Conservation (phyloP, 352 stramenopile species). For the Albugo candida region DNA sequence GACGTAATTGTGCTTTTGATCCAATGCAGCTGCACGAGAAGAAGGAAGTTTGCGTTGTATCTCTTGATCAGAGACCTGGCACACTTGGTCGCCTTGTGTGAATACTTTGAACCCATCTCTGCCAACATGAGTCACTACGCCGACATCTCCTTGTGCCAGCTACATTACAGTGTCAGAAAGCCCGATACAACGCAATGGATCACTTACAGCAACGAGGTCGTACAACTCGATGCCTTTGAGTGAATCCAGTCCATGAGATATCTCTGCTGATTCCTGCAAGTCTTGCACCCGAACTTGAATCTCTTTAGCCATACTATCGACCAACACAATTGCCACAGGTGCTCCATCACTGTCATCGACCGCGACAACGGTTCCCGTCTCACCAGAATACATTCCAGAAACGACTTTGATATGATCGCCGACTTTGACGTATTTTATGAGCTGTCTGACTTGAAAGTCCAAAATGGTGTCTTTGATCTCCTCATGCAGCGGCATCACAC, state of each 20-base stretch:
- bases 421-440: constrained; percentile 85
- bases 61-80: constrained; percentile 74
- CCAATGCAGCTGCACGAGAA: constrained; percentile 54
- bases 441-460: constrained; percentile 75
- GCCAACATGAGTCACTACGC: constrained; percentile 81
- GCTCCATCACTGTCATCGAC: constrained; percentile 70
- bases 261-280: constrained; percentile 76
- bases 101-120: constrained; percentile 75
- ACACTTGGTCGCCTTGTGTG: constrained; percentile 67
- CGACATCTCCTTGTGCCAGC: constrained; percentile 72
- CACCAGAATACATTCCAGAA: constrained; percentile 72
- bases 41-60: constrained; percentile 79
- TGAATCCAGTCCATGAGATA: constrained; percentile 74
- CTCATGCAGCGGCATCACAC: constrained; percentile 78
- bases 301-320: constrained; percentile 80
- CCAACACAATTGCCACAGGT: constrained; percentile 71
- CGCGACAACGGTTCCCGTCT: constrained; percentile 78
- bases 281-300: constrained; percentile 83
- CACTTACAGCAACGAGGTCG: constrained; percentile 64
- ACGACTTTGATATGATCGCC: constrained; percentile 84
- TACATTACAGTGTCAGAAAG: constrained; percentile 5
- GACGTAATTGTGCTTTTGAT: constrained; percentile 82
- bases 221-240: constrained; percentile 82
- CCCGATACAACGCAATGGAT: neutral
- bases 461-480: constrained; percentile 83